Conservation (phyloP, 2,329 filamentous ascomycete species). For the Nemania sp. region DNA sequence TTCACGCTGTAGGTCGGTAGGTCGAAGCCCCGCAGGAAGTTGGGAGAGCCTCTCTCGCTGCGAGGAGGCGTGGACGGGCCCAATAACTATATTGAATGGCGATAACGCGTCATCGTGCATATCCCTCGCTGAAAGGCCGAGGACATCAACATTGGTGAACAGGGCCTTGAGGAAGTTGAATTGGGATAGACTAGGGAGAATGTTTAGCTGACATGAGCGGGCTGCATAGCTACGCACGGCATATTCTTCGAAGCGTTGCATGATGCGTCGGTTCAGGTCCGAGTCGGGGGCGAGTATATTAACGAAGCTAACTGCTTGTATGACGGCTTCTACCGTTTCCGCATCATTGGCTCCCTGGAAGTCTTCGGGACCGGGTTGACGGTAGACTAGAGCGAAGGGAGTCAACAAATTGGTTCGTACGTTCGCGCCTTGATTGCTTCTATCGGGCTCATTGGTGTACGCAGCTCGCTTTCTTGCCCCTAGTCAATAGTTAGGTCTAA, state of each 20-base stretch:
- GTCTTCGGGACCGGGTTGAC: neutral
- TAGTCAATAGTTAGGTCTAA: neutral
- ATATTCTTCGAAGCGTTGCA: slow-evolving; percentile 5
- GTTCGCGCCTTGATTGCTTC: slow-evolving; percentile 1
- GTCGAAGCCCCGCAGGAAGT: slow-evolving; percentile 38
- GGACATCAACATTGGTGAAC: neutral
- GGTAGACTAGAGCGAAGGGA: neutral
- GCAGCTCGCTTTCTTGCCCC: neutral
- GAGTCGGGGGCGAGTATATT: neutral
- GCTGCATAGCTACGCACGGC: neutral
- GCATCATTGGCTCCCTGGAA: neutral
- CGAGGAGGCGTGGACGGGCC: neutral
- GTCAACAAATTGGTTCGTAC: neutral
- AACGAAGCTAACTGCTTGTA: neutral
- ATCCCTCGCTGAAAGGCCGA: neutral
- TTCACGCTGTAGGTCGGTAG: slow-evolving; percentile 49
- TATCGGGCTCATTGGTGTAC: neutral
- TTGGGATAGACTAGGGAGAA: neutral
- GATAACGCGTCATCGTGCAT: slow-evolving; percentile 2
- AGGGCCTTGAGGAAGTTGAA: slow-evolving; percentile 3
- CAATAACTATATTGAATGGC: neutral
- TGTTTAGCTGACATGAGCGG: neutral
- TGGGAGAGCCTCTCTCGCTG: neutral
- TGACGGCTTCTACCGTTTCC: neutral
- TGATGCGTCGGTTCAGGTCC: neutral